Evolutionary conservation across 1,284 basidiomycete genomes (phyloP).

Genomic region (Polyporus tsugae): DNA sequence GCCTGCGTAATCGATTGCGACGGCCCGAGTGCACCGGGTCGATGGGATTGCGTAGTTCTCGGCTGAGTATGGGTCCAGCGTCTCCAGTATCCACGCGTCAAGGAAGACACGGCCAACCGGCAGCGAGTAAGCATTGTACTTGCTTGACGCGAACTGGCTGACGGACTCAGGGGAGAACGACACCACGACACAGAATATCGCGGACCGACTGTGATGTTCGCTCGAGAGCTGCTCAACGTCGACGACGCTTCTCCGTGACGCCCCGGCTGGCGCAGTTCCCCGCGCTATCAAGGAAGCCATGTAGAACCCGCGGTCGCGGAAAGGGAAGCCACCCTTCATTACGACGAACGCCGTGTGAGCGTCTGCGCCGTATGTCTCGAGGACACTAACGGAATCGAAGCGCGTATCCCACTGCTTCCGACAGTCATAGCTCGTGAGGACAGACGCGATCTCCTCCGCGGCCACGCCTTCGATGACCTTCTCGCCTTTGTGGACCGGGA

Average conservation of each 20-base stretch:
- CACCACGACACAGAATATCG: conserved; percentile 81
- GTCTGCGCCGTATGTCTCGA: conserved; percentile 87
- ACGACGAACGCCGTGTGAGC: conserved; percentile 76
- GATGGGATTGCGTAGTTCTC: conserved; percentile 97
- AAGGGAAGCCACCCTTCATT: conserved; percentile 86
- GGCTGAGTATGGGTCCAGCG: conserved; percentile 94
- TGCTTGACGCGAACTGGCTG: conserved; percentile 62
- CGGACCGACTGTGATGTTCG: conserved; percentile 50
- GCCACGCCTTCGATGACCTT: conserved; percentile 95
- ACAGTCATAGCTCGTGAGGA: conserved; percentile 76
- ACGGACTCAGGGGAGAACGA: conserved; percentile 76
- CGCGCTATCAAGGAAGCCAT: conserved; percentile 81
- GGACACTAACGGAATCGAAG: conserved; percentile 71
- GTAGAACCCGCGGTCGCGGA: conserved; percentile 90
- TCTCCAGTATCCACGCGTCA: conserved; percentile 97
- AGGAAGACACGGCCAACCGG: conserved; percentile 88
- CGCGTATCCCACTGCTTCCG: conserved; percentile 88
- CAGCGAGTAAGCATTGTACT: conserved; percentile 82
- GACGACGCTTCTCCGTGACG: conserved; percentile 42
- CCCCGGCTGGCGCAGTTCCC: conserved; percentile 49
- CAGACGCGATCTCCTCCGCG: conserved; percentile 88
- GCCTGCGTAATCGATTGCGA: conserved; percentile 91
- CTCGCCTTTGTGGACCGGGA: conserved; percentile 89
- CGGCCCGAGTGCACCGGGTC: conserved; percentile 88
- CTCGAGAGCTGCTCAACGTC: conserved; percentile 38